phyloP scores from a whole-genome alignment of 352 stramenopile species.

The Thalassiosira hispida region DNA sequence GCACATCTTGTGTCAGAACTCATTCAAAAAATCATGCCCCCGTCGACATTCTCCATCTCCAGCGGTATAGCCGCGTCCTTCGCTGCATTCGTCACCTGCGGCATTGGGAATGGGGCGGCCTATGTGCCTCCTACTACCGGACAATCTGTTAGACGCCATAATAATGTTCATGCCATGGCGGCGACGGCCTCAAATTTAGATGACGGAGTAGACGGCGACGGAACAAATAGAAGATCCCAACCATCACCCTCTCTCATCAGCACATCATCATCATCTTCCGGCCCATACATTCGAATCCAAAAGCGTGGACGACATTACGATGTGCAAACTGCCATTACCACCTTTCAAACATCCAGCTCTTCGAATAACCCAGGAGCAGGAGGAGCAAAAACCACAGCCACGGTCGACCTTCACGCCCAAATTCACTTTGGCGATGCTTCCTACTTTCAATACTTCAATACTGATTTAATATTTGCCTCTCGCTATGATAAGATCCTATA shows the following conservation, averaged over 20 bases:
- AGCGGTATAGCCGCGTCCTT: slow-evolving; percentile 3
- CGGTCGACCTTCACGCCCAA: slow-evolving; percentile 75
- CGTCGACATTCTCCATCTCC: background rate
- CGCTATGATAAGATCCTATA: slow-evolving; percentile 68
- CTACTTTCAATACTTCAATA: slow-evolving; percentile 78
- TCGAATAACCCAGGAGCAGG: background rate
- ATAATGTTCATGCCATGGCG: background rate
- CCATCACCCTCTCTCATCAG: background rate
- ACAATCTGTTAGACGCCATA: background rate
- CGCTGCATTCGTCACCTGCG: background rate
- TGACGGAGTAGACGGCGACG: background rate
- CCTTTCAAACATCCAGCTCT: slow-evolving; percentile 50
- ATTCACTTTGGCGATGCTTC: slow-evolving; percentile 72
- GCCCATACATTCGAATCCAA: slow-evolving; percentile 51
- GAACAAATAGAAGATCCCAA: background rate
- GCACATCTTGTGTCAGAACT: background rate
- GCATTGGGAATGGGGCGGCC: background rate
- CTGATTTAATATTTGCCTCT: slow-evolving; percentile 47
- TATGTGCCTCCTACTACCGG: background rate
- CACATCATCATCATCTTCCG: background rate
- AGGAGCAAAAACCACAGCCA: background rate
- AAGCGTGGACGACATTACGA: slow-evolving; percentile 61
- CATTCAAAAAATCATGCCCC: background rate
- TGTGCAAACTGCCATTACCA: slow-evolving; percentile 73
- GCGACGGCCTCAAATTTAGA: background rate